Percentiles rank a stretch among this genome's conserved stretches.
Conservation (phyloP, 1,139 yeast species). For the Pneumocystis wakefieldiae region DNA sequence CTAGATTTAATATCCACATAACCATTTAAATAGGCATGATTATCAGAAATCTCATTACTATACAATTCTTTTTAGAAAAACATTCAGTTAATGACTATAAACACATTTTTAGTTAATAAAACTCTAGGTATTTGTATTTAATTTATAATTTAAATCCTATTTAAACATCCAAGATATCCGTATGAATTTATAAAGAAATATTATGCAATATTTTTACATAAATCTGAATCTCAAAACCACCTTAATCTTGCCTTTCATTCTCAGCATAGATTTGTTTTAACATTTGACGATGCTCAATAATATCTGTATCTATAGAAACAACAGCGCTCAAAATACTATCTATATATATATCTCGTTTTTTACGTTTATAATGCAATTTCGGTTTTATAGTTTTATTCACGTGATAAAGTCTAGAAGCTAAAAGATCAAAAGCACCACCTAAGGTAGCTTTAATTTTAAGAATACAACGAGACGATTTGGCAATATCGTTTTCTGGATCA, state of each 20-base stretch:
- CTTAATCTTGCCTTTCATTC: neutral
- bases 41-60: neutral
- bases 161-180: neutral
- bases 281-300: conserved; percentile 4
- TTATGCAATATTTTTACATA: neutral
- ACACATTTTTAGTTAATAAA: neutral
- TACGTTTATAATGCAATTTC: neutral
- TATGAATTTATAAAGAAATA: neutral
- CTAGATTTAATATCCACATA: neutral
- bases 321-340: conserved; percentile 10
- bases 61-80: neutral
- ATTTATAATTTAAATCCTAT: neutral
- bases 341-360: neutral
- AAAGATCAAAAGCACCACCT: conserved; percentile 76
- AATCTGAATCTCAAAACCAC: neutral
- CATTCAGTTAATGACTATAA: neutral
- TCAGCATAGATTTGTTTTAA: neutral
- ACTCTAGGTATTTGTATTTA: neutral
- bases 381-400: neutral
- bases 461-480: conserved; percentile 46
- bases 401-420: conserved; percentile 19
- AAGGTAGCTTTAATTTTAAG: conserved; percentile 74
- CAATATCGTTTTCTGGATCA: conserved; percentile 65
- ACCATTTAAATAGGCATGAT: neutral
- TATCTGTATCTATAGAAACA: conserved; percentile 9